These are phyloP conservation scores for Sherardia arvensis DNA, from an alignment of 257 asterid genomes.

Conservation along the genomic window DNA sequence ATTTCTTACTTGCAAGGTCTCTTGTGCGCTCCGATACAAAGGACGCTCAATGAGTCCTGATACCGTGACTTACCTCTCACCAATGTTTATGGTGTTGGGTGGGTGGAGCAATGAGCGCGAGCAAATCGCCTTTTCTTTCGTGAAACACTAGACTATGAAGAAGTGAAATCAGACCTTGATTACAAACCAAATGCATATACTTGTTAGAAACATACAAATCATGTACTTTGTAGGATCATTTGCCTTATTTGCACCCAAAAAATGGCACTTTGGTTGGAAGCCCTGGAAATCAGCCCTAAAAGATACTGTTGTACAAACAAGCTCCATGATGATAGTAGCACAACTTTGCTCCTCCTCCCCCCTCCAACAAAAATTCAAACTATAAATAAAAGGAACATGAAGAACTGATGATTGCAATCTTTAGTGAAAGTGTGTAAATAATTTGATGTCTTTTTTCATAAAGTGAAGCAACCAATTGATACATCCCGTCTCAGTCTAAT, in stretches of 20 bases:
- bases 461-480: constrained; percentile 8
- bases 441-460: neutral
- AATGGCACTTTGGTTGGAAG: constrained; percentile 1
- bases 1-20: no score
- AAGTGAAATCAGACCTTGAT: no score
- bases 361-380: constrained; percentile 2
- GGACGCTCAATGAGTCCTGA: no score
- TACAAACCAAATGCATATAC: neutral
- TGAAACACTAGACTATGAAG: no score
- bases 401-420: constrained; percentile 1
- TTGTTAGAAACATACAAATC: neutral
- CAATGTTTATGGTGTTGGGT: no score
- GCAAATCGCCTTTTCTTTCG: no score
- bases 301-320: neutral
- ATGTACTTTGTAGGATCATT: neutral
- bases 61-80: no score
- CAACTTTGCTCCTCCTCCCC: neutral
- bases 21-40: no score
- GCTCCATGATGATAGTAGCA: neutral
- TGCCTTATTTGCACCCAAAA: neutral
- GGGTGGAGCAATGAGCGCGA: no score
- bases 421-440: constrained; percentile 14
- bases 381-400: neutral
- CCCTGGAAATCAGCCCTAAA: neutral
- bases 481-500: no score